A percentile compares a stretch with the other conserved stretches of the same genome.
These are phyloP conservation scores for Zygosaccharomyces pseudobailii DNA, from an alignment of 1,139 yeast genomes.

Conservation along the genomic window DNA sequence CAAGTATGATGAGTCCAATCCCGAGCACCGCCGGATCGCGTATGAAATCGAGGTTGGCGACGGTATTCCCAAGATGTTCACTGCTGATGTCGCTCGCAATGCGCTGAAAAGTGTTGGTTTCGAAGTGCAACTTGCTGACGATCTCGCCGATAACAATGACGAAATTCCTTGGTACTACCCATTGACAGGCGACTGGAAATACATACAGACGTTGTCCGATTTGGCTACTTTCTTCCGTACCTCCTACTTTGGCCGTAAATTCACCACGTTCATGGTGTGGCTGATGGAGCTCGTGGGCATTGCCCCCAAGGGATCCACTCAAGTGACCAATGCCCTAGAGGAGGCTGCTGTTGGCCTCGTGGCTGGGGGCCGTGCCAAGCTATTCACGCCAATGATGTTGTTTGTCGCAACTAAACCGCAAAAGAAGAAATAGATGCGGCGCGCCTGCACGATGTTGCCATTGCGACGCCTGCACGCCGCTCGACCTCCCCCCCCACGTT, in stretches of 20 bases:
- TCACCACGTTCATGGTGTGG: conserved; percentile 79
- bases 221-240: conserved; percentile 85
- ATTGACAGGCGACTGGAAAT: conserved; percentile 87
- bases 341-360: conserved; percentile 96
- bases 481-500: no score
- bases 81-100: conserved; percentile 74
- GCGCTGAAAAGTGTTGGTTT: conserved; percentile 89
- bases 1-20: conserved; percentile 77
- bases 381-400: conserved; percentile 96
- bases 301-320: conserved; percentile 90
- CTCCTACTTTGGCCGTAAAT: conserved; percentile 73
- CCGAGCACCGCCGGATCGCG: conserved; percentile 89
- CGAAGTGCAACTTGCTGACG: conserved; percentile 67
- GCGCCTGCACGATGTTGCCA: not conserved
- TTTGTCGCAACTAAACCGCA: conserved; percentile 58
- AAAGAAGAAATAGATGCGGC: not conserved
- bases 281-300: conserved; percentile 75
- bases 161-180: conserved; percentile 98
- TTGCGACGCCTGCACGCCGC: no score
- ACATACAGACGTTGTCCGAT: conserved; percentile 75
- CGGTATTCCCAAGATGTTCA: conserved; percentile 97
- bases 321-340: conserved; percentile 89
- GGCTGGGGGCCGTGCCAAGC: conserved; percentile 81
- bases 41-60: conserved; percentile 98
- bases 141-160: conserved; percentile 78